Conservation (phyloP, 331 rosid species). For the Spiraea crenata region DNA sequence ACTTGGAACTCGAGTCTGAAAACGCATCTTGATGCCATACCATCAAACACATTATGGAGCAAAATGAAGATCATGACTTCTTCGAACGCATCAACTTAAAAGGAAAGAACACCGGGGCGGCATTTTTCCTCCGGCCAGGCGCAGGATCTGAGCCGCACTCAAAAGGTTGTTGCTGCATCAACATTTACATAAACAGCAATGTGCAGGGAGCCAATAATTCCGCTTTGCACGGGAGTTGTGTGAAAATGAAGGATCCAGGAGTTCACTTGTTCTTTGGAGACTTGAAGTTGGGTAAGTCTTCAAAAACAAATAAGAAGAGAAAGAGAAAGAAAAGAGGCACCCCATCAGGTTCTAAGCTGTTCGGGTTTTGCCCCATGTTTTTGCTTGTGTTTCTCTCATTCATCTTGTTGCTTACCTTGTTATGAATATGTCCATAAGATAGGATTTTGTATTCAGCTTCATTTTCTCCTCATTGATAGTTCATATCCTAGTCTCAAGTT, state of each 20-base stretch:
- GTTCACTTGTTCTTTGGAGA: conserved; percentile 51
- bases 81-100: conserved; percentile 46
- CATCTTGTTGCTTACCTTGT: conserved; percentile 33
- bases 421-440: neutral
- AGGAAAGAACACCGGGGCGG: conserved; percentile 68
- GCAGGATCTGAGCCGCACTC: conserved; percentile 35
- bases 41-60: conserved; percentile 30
- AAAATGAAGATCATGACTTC: conserved; percentile 28
- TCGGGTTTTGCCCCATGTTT: conserved; percentile 19
- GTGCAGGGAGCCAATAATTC: conserved; percentile 72
- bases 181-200: conserved; percentile 80
- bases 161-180: conserved; percentile 58
- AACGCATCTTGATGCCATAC: neutral
- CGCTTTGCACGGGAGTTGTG: conserved; percentile 48
- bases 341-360: conserved; percentile 7
- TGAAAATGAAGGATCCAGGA: conserved; percentile 79
- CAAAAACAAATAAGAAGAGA: conserved; percentile 13
- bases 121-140: conserved; percentile 44
- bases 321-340: conserved; percentile 2
- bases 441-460: neutral
- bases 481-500: too few relatives aligned
- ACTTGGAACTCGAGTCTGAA: neutral
- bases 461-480: neutral
- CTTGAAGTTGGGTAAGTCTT: conserved; percentile 34
- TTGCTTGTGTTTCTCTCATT: conserved; percentile 30